Evolutionary conservation across 1,284 basidiomycete genomes (phyloP).

Genomic region (Fomitopsis schrenkii): DNA sequence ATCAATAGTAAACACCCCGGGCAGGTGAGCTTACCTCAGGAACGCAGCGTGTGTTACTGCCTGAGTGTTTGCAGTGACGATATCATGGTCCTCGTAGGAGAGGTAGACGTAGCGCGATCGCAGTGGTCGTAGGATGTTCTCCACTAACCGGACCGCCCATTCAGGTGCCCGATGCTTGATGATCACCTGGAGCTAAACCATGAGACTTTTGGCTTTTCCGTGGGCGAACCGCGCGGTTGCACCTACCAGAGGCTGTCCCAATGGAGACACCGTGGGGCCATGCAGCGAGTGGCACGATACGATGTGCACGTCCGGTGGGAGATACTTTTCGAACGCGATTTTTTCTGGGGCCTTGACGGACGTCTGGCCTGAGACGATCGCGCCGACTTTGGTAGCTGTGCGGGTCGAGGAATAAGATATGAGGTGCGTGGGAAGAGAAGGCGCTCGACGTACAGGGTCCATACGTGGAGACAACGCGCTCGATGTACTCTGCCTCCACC

Average conservation of each 20-base stretch:
- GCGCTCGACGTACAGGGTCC: slow-evolving; percentile 73
- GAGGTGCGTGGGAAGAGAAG: neutral
- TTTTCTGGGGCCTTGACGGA: slow-evolving; percentile 96
- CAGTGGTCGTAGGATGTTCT: slow-evolving; percentile 82
- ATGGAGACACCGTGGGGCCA: slow-evolving; percentile 86
- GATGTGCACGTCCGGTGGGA: slow-evolving; percentile 86
- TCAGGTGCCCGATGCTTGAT: slow-evolving; percentile 86
- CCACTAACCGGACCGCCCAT: slow-evolving; percentile 74
- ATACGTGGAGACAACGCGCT: slow-evolving; percentile 80
- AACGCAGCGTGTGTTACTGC: slow-evolving; percentile 98
- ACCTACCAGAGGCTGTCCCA: slow-evolving; percentile 89
- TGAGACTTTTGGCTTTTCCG: neutral
- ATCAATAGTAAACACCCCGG: neutral
- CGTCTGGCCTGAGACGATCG: slow-evolving; percentile 94
- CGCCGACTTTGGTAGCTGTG: slow-evolving; percentile 86
- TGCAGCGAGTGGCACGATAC: slow-evolving; percentile 95
- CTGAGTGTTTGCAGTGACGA: slow-evolving; percentile 96
- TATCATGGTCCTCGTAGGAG: slow-evolving; percentile 94
- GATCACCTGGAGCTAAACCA: slow-evolving; percentile 56
- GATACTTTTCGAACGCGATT: slow-evolving; percentile 84
- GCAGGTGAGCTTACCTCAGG: slow-evolving; percentile 58
- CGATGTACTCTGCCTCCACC: slow-evolving; percentile 91
- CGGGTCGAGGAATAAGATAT: slow-evolving; percentile 3
- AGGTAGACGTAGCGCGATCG: slow-evolving; percentile 88
- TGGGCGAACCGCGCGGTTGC: neutral